Evolutionary conservation across 1,139 yeast species (phyloP).

Genomic region (Taiozyma sp.): DNA sequence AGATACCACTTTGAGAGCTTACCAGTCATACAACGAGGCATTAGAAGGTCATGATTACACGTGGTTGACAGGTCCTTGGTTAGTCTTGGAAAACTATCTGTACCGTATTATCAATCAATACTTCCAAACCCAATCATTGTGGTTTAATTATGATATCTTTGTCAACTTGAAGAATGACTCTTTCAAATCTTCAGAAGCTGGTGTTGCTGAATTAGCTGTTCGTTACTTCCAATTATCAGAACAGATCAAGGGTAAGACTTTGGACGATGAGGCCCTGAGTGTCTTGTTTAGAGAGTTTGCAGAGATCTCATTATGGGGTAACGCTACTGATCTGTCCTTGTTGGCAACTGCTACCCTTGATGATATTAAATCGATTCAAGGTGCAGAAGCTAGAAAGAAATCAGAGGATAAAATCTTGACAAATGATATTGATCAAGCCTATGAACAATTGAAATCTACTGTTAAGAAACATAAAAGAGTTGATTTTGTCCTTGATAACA

Average conservation of each 20-base stretch:
- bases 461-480: constrained; percentile 40
- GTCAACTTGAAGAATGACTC: constrained; percentile 65
- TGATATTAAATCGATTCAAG: constrained; percentile 88
- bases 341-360: constrained; percentile 81
- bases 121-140: constrained; percentile 36
- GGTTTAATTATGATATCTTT: constrained; percentile 71
- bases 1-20: constrained; percentile 39
- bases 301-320: constrained; percentile 95
- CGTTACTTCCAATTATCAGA: constrained; percentile 51
- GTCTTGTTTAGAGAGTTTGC: constrained; percentile 72
- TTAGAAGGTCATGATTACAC: constrained; percentile 35
- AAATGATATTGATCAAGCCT: constrained; percentile 70
- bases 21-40: constrained; percentile 47
- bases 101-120: constrained; percentile 60
- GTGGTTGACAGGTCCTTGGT: constrained; percentile 94
- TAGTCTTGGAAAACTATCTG: constrained; percentile 78
- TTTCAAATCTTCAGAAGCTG: constrained; percentile 68
- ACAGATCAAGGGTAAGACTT: constrained; percentile 27
- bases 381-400: constrained; percentile 78
- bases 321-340: constrained; percentile 90
- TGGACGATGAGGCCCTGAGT: constrained; percentile 44
- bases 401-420: constrained; percentile 79
- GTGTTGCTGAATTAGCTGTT: constrained; percentile 78
- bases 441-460: constrained; percentile 42
- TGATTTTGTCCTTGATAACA: constrained; percentile 88